Conservation (phyloP, 768 basidiomycete genomes). For the Rhodotorula diobovata region DNA sequence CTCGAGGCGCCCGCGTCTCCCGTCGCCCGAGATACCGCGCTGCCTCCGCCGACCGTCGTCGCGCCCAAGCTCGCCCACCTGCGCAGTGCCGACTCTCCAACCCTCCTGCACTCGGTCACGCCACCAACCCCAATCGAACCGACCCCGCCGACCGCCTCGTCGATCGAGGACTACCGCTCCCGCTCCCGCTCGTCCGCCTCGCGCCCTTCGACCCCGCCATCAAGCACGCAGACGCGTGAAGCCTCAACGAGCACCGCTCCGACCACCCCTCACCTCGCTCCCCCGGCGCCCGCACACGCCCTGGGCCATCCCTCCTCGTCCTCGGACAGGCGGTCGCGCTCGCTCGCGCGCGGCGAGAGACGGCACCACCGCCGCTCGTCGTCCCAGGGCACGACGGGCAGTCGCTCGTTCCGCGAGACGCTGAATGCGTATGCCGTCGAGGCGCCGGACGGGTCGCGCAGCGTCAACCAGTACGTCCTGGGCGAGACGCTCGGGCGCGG, state of each 20-base stretch:
- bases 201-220: not conserved
- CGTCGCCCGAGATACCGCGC: not conserved
- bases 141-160: not conserved
- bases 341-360: not conserved
- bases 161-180: not conserved
- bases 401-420: constrained; percentile 32
- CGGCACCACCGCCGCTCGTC: constrained; percentile 27
- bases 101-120: not conserved
- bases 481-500: constrained; percentile 23
- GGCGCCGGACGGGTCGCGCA: constrained; percentile 19
- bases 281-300: not conserved
- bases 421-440: constrained; percentile 37
- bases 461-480: constrained; percentile 37
- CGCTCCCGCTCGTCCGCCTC: constrained; percentile 3
- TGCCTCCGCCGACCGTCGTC: not conserved
- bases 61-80: not conserved
- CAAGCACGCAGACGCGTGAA: not conserved
- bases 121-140: constrained; percentile 9
- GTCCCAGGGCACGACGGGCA: constrained; percentile 9
- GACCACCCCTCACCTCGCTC: constrained; percentile 9
- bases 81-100: constrained; percentile 4
- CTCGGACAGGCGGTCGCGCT: not conserved
- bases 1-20: not conserved
- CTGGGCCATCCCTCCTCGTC: not conserved
- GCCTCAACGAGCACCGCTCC: not conserved